Evolutionary conservation across 2,329 filamentous ascomycete genomes (phyloP), one percentile per base, ranked within the genome.

Genomic region (Xylariaceae sp.): DNA sequence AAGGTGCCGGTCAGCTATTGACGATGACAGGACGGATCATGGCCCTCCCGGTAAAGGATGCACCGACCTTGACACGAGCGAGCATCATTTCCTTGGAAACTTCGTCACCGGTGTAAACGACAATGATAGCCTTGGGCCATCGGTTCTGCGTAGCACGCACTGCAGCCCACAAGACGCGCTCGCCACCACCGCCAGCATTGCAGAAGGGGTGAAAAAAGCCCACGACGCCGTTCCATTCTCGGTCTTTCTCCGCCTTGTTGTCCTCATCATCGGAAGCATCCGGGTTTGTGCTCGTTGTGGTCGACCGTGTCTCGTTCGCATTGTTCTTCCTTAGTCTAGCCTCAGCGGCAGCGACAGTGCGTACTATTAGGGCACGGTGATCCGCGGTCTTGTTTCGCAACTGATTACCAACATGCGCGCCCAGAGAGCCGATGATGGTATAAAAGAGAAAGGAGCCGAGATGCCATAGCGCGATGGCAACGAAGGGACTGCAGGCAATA

Each of bases 191-290:
- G 57, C 94, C 94, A 54, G 94, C 94, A 77, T 99, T 97, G 75
- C 94, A 97, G 74, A 97, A 99, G 1, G 94, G 94, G 74, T 99
- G 94, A 72, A 99, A 96, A 81, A 99, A 97, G 51, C 91, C 94
- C 63, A 97, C 85, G 56, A 97, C 86, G 37, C 92, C 92, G 62
- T 87, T 80, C 89, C 90, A 97, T 51, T 88, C 81, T 65, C 82
- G 78, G 60, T 81, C 78, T 9, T 72, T 74, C 57, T 74, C 75
- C 57, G 75, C 72, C 51, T 90, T 80, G 67, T 85, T 86, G 72
- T 90, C 86, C 87, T 87, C 90, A 54, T 86, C 87, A 34, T 86
- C 84, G 15, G 65, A 61, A 10, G 55, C 48, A 17, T 54, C 62
- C 30, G 18, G 81, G 77, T 55, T 72, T 18, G 55, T 34, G 13